Percentiles rank a stretch among this genome's conserved stretches.
These are phyloP conservation scores for Candida yuanshanica DNA, from an alignment of 805 yeast genomes.

Conservation along the genomic window DNA sequence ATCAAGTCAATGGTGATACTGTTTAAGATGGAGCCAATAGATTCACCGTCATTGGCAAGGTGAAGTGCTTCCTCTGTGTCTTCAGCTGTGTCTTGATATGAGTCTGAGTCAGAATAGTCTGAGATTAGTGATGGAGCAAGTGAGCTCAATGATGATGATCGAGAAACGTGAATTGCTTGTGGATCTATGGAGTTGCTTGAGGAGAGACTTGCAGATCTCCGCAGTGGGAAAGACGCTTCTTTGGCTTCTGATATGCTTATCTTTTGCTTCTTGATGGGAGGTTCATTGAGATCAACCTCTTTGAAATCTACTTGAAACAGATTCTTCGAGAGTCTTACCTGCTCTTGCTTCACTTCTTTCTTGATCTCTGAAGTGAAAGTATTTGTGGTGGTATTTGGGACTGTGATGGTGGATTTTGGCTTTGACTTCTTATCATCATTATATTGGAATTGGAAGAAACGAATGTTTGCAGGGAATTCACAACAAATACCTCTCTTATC, in stretches of 20 bases:
- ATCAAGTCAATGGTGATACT: conserved; percentile 17
- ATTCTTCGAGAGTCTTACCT: neutral
- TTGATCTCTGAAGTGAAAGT: neutral
- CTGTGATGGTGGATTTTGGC: neutral
- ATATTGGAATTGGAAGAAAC: conserved; percentile 14
- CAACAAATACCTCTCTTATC: conserved; percentile 19
- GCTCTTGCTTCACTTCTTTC: neutral
- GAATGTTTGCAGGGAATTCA: conserved; percentile 23
- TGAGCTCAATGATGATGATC: conserved; percentile 8
- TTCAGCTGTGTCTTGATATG: neutral
- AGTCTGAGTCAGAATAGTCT: conserved; percentile 6
- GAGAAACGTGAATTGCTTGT: neutral
- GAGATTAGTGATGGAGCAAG: conserved; percentile 6
- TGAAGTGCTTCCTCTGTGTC: conserved; percentile 15
- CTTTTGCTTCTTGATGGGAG: neutral
- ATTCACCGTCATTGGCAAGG: conserved; percentile 20
- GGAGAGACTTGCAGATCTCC: neutral
- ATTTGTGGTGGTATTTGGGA: neutral
- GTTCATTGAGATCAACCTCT: neutral
- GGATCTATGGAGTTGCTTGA: neutral
- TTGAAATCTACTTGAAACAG: neutral
- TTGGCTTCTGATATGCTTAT: neutral
- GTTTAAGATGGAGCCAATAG: conserved; percentile 19
- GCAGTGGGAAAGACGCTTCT: neutral
- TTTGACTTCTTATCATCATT: neutral